Percentiles rank a stretch among this genome's conserved stretches.
Evolutionary conservation across 768 basidiomycete species (phyloP).

Genomic region (Trametes gibbosa): DNA sequence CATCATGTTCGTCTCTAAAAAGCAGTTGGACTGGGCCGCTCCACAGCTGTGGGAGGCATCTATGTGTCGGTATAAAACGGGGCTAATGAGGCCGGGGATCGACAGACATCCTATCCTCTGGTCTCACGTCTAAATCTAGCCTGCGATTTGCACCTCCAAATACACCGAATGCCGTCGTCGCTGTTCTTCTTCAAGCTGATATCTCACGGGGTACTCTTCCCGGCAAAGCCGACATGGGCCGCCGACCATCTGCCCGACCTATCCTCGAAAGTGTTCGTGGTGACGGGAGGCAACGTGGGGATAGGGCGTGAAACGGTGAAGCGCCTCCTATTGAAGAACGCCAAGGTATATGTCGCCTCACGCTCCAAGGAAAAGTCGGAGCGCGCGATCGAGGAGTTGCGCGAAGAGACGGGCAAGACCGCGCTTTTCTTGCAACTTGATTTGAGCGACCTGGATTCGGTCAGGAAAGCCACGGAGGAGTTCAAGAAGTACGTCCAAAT

Average conservation of each 20-base stretch:
- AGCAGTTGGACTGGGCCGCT: too few species aligned
- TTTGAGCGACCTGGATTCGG: slow-evolving; percentile 34
- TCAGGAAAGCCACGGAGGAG: slow-evolving; percentile 37
- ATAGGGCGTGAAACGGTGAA: slow-evolving; percentile 61
- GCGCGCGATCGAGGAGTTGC: slow-evolving; percentile 49
- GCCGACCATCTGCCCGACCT: slow-evolving; percentile 48
- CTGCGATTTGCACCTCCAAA: too few species aligned
- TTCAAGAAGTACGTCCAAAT: slow-evolving; percentile 30
- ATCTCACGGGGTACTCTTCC: background rate
- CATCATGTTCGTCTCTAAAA: too few species aligned
- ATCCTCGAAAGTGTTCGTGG: slow-evolving; percentile 33
- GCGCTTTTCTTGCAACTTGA: slow-evolving; percentile 43
- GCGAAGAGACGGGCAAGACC: slow-evolving; percentile 38
- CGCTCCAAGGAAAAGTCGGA: slow-evolving; percentile 43
- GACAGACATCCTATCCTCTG: background rate
- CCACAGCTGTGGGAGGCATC: too few species aligned
- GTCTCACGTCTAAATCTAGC: too few species aligned
- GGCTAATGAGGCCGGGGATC: background rate
- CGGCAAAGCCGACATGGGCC: slow-evolving; percentile 35
- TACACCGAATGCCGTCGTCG: too few species aligned
- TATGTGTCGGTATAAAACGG: too few species aligned
- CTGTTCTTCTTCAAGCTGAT: background rate
- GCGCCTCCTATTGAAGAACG: slow-evolving; percentile 51
- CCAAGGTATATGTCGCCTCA: slow-evolving; percentile 60
- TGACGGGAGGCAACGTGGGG: slow-evolving; percentile 40